Conservation (phyloP, 768 basidiomycete genomes). For the Mycena leptocephala region DNA sequence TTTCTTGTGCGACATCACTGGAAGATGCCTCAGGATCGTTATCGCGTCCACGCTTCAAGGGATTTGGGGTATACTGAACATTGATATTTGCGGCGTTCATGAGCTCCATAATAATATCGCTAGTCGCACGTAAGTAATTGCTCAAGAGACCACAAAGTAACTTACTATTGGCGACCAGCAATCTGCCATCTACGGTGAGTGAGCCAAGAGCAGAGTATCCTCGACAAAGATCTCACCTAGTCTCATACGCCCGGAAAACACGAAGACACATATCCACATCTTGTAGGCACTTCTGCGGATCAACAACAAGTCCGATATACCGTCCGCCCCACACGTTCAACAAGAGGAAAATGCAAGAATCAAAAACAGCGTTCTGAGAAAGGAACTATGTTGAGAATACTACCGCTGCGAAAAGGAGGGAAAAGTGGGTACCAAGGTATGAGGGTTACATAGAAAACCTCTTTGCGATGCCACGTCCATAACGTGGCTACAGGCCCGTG, state of each 20-base stretch:
- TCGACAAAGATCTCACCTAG: neutral
- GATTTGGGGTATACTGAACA: neutral
- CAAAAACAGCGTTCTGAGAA: conserved; percentile 22
- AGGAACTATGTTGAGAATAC: neutral
- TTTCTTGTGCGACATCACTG: neutral
- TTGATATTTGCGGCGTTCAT: conserved; percentile 30
- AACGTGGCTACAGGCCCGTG: conserved; percentile 76
- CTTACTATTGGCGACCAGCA: conserved; percentile 35
- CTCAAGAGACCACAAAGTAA: neutral
- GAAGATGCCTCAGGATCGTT: neutral
- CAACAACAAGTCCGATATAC: conserved; percentile 12
- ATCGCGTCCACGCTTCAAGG: conserved; percentile 24
- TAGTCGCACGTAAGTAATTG: neutral
- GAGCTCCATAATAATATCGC: conserved; percentile 36
- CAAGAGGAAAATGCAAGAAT: conserved; percentile 19
- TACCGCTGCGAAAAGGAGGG: neutral
- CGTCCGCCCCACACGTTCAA: conserved; percentile 31
- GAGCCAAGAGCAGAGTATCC: neutral
- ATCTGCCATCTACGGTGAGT: conserved; percentile 19
- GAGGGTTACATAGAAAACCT: conserved; percentile 27
- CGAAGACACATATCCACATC: conserved; percentile 32
- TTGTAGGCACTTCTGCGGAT: conserved; percentile 31
- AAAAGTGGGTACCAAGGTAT: conserved; percentile 18
- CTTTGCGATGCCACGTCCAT: conserved; percentile 56
- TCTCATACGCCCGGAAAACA: conserved; percentile 26